Evolutionary conservation across 2,329 filamentous ascomycete genomes (phyloP).

Genomic region (Iodosphaeria phyllophila): DNA sequence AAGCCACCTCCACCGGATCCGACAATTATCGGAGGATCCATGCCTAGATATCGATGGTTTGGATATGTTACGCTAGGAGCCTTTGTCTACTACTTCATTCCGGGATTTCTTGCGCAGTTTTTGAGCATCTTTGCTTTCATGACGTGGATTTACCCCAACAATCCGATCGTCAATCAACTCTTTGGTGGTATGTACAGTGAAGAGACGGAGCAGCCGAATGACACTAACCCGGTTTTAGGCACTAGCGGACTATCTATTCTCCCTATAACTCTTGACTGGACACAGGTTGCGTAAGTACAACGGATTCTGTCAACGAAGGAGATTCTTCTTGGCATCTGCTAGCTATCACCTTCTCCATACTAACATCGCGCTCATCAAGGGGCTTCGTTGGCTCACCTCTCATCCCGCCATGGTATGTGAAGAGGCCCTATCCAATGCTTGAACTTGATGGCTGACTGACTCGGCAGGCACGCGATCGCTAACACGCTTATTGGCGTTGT

Average conservation of each 20-base stretch:
- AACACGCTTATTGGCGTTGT: conserved; percentile 54
- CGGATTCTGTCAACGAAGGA: too few relatives aligned
- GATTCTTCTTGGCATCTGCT: too few relatives aligned
- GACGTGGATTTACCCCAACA: conserved; percentile 55
- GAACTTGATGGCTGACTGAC: background rate
- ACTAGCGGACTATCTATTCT: conserved; percentile 47
- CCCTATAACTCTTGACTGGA: conserved; percentile 63
- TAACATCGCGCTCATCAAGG: too few relatives aligned
- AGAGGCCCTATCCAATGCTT: background rate
- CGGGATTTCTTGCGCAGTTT: conserved; percentile 49
- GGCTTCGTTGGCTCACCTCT: conserved; percentile 51
- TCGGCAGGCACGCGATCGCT: conserved; percentile 45
- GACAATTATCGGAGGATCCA: conserved; percentile 39
- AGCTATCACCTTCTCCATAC: too few relatives aligned
- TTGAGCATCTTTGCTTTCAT: conserved; percentile 52
- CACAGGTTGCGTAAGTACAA: conserved; percentile 51
- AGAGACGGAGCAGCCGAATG: too few relatives aligned
- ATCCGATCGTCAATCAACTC: conserved; percentile 49
- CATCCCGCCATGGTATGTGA: conserved; percentile 43
- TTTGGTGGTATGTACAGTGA: too few relatives aligned
- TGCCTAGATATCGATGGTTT: conserved; percentile 50
- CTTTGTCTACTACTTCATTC: conserved; percentile 51
- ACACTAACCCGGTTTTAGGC: too few relatives aligned
- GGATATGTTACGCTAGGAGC: conserved; percentile 33
- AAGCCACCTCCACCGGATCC: conserved; percentile 27